These are phyloP conservation scores for Cyberlindnera xishuangbannaensis DNA, from an alignment of 805 yeast genomes.

Conservation along the genomic window DNA sequence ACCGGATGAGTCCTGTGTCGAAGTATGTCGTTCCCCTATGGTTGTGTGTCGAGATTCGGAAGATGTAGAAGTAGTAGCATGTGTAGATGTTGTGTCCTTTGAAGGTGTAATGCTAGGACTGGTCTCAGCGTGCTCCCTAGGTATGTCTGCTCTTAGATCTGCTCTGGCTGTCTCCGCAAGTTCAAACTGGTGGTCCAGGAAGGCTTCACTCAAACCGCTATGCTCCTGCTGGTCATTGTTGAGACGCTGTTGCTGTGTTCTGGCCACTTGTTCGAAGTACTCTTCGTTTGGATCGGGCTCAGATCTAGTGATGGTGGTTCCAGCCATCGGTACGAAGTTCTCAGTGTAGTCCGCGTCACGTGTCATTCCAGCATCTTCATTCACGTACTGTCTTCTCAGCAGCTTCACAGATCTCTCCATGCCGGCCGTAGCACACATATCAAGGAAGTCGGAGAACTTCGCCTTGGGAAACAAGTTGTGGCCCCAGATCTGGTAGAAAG, in stretches of 20 bases:
- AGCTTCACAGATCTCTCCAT: constrained; percentile 36
- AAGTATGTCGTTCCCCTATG: no score
- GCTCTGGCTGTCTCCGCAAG: no score
- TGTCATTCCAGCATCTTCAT: constrained; percentile 27
- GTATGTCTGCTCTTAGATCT: no score
- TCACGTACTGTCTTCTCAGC: constrained; percentile 34
- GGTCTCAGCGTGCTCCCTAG: no score
- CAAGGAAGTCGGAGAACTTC: constrained; percentile 62
- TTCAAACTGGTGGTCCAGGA: background rate
- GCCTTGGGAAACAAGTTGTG: constrained; percentile 77
- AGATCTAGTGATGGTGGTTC: no score
- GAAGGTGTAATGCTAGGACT: no score
- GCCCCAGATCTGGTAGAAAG: constrained; percentile 68
- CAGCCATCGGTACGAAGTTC: constrained; percentile 4
- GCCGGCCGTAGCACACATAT: constrained; percentile 46
- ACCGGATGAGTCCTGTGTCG: no score
- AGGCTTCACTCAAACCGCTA: no score
- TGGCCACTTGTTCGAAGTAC: constrained; percentile 2
- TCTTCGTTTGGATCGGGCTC: constrained; percentile 1
- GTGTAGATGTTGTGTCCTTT: no score
- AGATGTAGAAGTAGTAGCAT: no score
- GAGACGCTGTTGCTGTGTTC: background rate
- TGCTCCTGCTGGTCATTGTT: background rate
- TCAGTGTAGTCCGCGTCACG: constrained; percentile 12
- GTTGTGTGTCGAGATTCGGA: no score